Evolutionary conservation across 306 rosid genomes (phyloP).

Genomic region (Myrica gale): DNA sequence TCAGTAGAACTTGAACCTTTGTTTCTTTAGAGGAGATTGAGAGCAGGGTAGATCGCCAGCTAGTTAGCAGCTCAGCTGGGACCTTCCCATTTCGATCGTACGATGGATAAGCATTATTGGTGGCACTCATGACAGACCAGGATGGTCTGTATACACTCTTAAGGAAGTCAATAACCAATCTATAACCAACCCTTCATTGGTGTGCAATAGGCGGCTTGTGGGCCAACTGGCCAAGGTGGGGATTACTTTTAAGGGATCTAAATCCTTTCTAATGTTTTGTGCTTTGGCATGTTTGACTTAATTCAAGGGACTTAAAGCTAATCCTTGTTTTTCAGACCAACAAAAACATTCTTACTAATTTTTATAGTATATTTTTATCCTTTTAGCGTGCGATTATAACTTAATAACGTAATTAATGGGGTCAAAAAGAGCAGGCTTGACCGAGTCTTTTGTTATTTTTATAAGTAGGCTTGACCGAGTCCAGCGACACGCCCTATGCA

Average conservation of each 20-base stretch:
- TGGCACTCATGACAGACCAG: constrained; percentile 17
- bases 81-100: constrained; percentile 12
- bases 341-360: no score
- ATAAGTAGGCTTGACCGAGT: constrained; percentile 25
- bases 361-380: no score
- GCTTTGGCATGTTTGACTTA: no score
- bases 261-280: no score
- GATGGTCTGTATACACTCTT: constrained; percentile 25
- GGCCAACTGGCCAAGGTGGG: no score
- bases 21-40: background rate
- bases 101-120: background rate
- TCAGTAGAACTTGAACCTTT: no score
- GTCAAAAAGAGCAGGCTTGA: constrained; percentile 31
- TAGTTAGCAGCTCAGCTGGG: background rate
- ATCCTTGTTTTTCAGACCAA: no score
- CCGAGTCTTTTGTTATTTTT: background rate
- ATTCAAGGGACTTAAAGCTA: no score
- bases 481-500: background rate
- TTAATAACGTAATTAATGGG: constrained; percentile 5
- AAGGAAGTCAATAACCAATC: no score
- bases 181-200: no score
- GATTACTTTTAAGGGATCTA: no score
- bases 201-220: no score
- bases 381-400: background rate
- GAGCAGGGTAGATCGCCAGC: background rate